Base-by-base conservation (phyloP, 352 stramenopile species). In the Phytophthora pinifolia region DNA sequence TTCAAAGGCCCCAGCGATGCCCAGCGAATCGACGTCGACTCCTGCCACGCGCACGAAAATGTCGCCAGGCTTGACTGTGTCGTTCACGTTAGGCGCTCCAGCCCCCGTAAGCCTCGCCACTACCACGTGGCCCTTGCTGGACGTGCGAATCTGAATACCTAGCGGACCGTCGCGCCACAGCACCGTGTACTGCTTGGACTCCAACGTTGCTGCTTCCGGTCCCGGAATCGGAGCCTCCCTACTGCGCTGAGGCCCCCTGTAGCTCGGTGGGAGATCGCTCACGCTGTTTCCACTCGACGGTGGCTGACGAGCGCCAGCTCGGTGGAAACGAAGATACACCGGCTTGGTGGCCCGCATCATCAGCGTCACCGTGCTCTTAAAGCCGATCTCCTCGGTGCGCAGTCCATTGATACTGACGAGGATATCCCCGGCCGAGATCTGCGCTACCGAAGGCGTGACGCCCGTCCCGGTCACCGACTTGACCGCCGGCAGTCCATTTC, bases 71-170 rank as follows among this genome's bases (percentile, higher is more conserved):
- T 67, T 50, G 8, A 94, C 83, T 10, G 81, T 58, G 12, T 78
- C 52, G 6, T 76, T 78, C 27, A 89, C 64, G 25, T 60, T 62
- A 4, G 79, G 72, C 13, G 74, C 63, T 0, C 79, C 80, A 13
- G 75, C 79, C 39, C 80, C 80, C 6, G 84, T 94, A 29, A 93
- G 71, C 20, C 84, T 73, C 6, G 85, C 79, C 30, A 95, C 77
- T 13, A 90, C 72, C n/a, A 93, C 79, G 12, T 65, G 67, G 6
- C 79, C 72, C 38, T 86, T 70, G 35, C 57, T 73, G 3, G 76
- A 86, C 15, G 72, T 76, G 30, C 86, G 89, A 50, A 95, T 92
- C 59, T 92, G 83, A 46, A 95, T 88, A 9, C 85, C 85, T 5
- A 95, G 70, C 4, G 83, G 78, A 1, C 85, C 85, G 6, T 88